Evolutionary conservation across 441 rosid genomes (phyloP).

Genomic region (Croton laevigatus): DNA sequence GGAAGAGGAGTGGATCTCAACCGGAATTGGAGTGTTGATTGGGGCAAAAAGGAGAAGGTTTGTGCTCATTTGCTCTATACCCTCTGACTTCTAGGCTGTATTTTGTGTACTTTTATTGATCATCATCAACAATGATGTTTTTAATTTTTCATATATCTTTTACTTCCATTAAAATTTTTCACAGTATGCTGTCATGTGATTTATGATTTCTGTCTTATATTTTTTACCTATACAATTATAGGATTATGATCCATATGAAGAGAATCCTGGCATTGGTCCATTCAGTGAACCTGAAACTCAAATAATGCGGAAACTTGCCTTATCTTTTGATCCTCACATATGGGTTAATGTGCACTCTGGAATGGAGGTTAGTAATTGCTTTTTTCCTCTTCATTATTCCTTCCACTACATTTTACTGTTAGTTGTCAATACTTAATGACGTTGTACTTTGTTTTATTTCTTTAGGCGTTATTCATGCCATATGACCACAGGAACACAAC

Average conservation of each 20-base stretch:
- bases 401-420: neutral
- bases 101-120: conserved; percentile 3
- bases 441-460: conserved; percentile 4
- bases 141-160: neutral
- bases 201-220: conserved; percentile 18
- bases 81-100: conserved; percentile 4
- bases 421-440: neutral
- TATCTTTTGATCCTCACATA: conserved; percentile 88
- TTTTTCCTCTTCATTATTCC: neutral
- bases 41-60: conserved; percentile 99
- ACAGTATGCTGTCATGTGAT: conserved; percentile 6
- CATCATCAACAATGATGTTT: neutral
- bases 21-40: conserved; percentile 97
- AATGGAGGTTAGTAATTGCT: conserved; percentile 70
- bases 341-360: conserved; percentile 99
- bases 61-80: neutral
- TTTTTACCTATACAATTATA: conserved; percentile 27
- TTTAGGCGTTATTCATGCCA: conserved; percentile 96
- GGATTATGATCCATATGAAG: conserved; percentile 99
- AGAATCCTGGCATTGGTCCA: conserved; percentile 92
- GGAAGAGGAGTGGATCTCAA: conserved; percentile 99
- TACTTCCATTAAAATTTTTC: neutral
- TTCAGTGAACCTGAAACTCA: conserved; percentile 98
- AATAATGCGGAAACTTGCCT: conserved; percentile 86
- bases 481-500: conserved; percentile 93